Conservation (phyloP, 345 rosid genomes). For the Sisymbrium altissimum region DNA sequence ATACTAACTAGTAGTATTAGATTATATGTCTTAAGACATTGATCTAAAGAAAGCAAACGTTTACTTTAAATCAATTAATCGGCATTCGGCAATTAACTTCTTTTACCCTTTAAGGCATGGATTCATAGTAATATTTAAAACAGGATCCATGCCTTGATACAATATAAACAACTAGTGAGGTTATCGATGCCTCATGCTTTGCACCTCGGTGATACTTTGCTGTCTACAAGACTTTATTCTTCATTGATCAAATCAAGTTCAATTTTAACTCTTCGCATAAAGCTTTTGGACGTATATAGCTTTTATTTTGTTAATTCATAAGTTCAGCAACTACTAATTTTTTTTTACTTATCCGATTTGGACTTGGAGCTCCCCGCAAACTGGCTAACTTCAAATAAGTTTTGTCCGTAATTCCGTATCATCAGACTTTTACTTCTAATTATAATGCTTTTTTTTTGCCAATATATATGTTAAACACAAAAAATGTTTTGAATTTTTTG, state of each 20-base stretch:
- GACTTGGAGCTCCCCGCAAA: neutral
- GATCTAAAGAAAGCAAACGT: neutral
- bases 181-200: conserved; percentile 29
- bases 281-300: conserved; percentile 7
- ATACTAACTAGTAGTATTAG: neutral
- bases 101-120: neutral
- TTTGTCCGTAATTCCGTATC: neutral
- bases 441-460: neutral
- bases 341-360: neutral
- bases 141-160: conserved; percentile 18
- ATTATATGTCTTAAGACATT: no score
- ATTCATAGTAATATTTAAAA: neutral
- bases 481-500: neutral
- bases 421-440: neutral
- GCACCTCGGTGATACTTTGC: conserved; percentile 1
- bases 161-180: conserved; percentile 18
- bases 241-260: conserved; percentile 18
- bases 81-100: no score
- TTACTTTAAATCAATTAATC: neutral
- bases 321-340: neutral
- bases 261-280: conserved; percentile 7
- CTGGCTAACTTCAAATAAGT: neutral
- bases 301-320: conserved; percentile 4
- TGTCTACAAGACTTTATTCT: conserved; percentile 14
- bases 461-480: neutral